phyloP scores from a whole-genome alignment of 331 rosid genomes.

The Rosa hybrid region DNA sequence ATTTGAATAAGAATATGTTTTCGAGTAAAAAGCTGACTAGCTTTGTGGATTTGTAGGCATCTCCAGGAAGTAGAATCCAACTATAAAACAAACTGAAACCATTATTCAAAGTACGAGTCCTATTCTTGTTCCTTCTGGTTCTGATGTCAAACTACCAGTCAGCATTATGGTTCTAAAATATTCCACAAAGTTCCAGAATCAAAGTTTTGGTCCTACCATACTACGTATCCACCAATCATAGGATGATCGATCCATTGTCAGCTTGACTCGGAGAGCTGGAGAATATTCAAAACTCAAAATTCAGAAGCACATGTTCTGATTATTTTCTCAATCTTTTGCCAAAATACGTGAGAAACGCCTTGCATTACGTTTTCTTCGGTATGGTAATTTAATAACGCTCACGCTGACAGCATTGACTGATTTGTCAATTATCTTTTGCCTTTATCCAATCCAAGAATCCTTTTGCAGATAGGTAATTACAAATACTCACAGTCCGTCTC shows the following conservation, averaged over 20 bases:
- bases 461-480: neutral
- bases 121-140: neutral
- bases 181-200: neutral
- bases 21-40: neutral
- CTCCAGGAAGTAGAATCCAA: neutral
- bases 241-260: neutral
- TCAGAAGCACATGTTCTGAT: neutral
- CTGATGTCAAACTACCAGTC: neutral
- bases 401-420: neutral
- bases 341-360: neutral
- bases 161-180: neutral
- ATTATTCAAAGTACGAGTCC: neutral
- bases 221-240: neutral
- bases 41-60: neutral
- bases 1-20: neutral
- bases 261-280: neutral
- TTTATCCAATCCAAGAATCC: neutral
- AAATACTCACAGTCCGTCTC: neutral
- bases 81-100: neutral
- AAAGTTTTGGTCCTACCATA: neutral
- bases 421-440: neutral
- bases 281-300: neutral
- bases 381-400: neutral
- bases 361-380: neutral
- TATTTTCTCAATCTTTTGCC: neutral